phyloP scores from a whole-genome alignment of 306 rosid genomes.

The Neltuma alba region DNA sequence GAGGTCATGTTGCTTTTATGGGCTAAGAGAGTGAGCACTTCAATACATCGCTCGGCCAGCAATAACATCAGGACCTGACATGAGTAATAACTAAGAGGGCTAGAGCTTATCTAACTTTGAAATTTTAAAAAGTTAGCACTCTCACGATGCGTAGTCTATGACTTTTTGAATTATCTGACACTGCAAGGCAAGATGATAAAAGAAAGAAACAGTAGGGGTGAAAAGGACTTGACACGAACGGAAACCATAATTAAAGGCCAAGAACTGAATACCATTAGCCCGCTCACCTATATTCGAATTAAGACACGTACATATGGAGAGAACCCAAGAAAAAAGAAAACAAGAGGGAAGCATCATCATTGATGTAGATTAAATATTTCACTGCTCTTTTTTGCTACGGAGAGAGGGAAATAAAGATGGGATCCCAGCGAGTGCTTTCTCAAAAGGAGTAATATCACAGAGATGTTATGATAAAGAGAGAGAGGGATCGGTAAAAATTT shows the following conservation, averaged over 20 bases:
- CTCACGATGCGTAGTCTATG: constrained; percentile 39
- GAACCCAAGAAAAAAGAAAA: constrained; percentile 11
- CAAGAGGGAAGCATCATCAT: background rate
- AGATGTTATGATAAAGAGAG: constrained; percentile 29
- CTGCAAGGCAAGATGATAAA: constrained; percentile 75
- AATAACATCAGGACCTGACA: constrained; percentile 55
- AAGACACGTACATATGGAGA: background rate
- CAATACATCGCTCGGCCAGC: constrained; percentile 2
- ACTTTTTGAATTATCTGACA: constrained; percentile 68
- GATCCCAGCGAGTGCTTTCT: constrained; percentile 33
- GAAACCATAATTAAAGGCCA: constrained; percentile 64
- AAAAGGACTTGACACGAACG: constrained; percentile 93
- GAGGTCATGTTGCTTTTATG: constrained; percentile 37
- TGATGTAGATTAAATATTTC: constrained; percentile 2
- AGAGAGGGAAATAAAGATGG: constrained; percentile 28
- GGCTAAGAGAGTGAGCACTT: constrained; percentile 23
- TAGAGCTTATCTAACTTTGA: constrained; percentile 3
- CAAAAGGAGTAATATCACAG: constrained; percentile 39
- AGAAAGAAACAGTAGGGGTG: constrained; percentile 57
- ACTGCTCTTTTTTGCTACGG: constrained; percentile 20
- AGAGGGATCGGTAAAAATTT: background rate
- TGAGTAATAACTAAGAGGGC: constrained; percentile 33
- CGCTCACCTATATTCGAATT: constrained; percentile 16
- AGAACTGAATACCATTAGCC: constrained; percentile 37
- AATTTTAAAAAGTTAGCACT: constrained; percentile 41